These are phyloP conservation scores for Trichoderma orchidacearum DNA, from an alignment of 495 filamentous ascomycete species.

Conservation along the genomic window DNA sequence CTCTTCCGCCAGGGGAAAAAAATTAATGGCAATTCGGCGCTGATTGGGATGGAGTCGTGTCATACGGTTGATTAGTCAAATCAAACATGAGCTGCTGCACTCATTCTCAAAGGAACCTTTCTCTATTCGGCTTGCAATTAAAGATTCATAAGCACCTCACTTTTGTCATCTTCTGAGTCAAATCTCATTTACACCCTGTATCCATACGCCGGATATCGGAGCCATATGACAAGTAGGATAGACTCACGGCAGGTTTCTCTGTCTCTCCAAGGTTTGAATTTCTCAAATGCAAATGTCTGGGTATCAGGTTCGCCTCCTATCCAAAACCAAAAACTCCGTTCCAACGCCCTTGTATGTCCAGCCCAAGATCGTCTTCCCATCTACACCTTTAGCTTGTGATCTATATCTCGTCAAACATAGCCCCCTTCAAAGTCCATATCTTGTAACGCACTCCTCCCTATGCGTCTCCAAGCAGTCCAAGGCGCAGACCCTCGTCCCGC, in stretches of 20 bases:
- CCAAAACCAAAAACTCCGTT: background rate
- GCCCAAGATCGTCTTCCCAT: background rate
- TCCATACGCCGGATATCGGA: background rate
- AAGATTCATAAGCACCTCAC: too few species aligned
- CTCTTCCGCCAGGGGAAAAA: background rate
- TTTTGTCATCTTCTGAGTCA: too few species aligned
- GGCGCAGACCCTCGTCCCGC: slow-evolving; percentile 67
- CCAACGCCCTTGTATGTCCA: background rate
- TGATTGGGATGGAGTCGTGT: background rate
- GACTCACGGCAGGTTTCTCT: too few species aligned
- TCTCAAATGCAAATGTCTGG: background rate
- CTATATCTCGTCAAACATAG: background rate
- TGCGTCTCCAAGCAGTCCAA: slow-evolving; percentile 69
- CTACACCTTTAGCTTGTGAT: background rate
- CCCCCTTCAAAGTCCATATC: slow-evolving; percentile 47
- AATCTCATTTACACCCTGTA: background rate
- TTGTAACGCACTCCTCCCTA: slow-evolving; percentile 52
- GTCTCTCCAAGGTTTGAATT: background rate
- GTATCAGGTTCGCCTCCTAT: background rate
- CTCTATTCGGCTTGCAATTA: too few species aligned
- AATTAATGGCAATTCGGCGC: background rate
- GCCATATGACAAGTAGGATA: too few species aligned
- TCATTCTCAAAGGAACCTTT: too few species aligned
- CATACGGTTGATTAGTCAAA: background rate
- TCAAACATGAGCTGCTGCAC: too few species aligned